Percentiles rank a stretch among this genome's conserved stretches.
Evolutionary conservation across 2,329 filamentous ascomycete genomes (phyloP).

Genomic region (Exserohilum rostratum): DNA sequence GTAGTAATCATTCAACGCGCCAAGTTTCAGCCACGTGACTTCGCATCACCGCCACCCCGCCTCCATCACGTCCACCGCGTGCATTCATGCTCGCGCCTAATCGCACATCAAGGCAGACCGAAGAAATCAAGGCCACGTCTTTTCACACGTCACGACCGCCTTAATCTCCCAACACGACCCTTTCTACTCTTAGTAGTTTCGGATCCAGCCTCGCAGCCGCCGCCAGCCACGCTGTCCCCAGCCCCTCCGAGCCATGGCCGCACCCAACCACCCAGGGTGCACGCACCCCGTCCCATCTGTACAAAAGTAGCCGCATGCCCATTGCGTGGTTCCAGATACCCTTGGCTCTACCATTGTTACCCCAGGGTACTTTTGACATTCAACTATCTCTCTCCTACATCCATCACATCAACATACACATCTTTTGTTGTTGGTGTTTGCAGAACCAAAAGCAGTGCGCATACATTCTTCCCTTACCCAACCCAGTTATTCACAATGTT

Average conservation of each 20-base stretch:
- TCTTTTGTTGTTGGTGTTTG: background rate
- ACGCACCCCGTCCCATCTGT: slow-evolving; percentile 32
- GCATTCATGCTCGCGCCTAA: background rate
- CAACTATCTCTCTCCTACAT: too few species aligned
- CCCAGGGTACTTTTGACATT: background rate
- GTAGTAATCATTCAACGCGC: too few species aligned
- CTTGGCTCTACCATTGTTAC: too few species aligned
- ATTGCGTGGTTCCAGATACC: slow-evolving; percentile 8
- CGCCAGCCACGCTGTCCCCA: slow-evolving; percentile 18
- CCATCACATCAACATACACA: too few species aligned
- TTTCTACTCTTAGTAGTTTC: slow-evolving; percentile 10
- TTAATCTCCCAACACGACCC: background rate
- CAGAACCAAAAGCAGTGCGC: slow-evolving; percentile 1
- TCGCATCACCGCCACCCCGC: slow-evolving; percentile 4
- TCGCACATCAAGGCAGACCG: background rate
- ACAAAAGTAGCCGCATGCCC: slow-evolving; percentile 38
- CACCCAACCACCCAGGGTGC: slow-evolving; percentile 32
- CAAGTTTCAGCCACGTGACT: slow-evolving; percentile 17
- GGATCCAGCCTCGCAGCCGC: slow-evolving; percentile 19
- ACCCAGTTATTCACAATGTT: background rate
- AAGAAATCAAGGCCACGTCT: background rate
- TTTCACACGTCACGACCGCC: slow-evolving; percentile 1
- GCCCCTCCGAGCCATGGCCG: slow-evolving; percentile 13
- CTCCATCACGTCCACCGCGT: background rate
- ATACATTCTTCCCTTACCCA: background rate